Evolutionary conservation across 2,329 filamentous ascomycete genomes (phyloP).

Genomic region (Sporothrix dimorphospora): DNA sequence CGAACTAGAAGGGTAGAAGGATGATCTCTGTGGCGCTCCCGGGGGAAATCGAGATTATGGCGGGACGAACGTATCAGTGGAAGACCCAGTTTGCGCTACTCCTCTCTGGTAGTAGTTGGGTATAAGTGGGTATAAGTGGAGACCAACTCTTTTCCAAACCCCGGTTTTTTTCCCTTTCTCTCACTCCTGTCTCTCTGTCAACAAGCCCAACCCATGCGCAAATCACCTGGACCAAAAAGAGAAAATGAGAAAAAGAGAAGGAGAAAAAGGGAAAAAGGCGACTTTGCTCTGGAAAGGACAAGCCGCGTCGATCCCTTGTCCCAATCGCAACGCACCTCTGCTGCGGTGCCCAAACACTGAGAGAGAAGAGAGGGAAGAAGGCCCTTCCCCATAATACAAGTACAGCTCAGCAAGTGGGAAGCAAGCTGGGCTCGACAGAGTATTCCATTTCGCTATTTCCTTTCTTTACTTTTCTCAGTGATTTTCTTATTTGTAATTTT

Average conservation of each 20-base stretch:
- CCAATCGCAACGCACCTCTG: neutral
- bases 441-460: too few relatives aligned
- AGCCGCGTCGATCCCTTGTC: constrained; percentile 13
- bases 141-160: neutral
- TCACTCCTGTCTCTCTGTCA: neutral
- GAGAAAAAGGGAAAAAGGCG: neutral
- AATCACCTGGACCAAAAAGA: neutral
- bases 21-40: neutral
- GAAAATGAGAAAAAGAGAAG: neutral
- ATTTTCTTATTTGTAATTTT: neutral
- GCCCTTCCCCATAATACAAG: neutral
- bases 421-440: neutral
- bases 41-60: neutral
- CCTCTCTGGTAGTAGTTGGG: neutral
- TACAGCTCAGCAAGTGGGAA: neutral
- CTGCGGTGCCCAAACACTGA: neutral
- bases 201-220: constrained; percentile 19
- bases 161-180: neutral
- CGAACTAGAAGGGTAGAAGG: too few relatives aligned
- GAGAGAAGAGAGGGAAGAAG: neutral
- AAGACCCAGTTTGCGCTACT: neutral
- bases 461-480: neutral
- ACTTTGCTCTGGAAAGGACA: neutral
- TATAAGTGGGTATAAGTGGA: neutral
- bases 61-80: neutral